Percentiles rank a stretch among this genome's conserved stretches.
These are phyloP conservation scores for Huntiella bhutanensis DNA, from an alignment of 2,329 filamentous ascomycete species.

Conservation along the genomic window DNA sequence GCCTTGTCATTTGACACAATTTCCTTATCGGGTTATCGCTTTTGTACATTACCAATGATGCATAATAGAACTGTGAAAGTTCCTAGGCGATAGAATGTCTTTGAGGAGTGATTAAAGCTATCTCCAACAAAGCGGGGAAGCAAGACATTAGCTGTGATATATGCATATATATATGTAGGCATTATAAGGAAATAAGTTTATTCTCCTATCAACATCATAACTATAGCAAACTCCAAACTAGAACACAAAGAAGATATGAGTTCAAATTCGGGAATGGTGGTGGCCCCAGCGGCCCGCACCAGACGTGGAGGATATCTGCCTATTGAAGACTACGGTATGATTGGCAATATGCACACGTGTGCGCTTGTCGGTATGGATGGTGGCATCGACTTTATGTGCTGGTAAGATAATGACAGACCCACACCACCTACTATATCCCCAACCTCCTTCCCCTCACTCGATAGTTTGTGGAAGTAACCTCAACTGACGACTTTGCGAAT, in stretches of 20 bases:
- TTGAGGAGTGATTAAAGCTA: too few species aligned
- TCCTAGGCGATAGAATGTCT: too few species aligned
- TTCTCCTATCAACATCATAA: background rate
- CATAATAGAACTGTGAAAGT: too few species aligned
- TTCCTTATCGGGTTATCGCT: too few species aligned
- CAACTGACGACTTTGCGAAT: slow-evolving; percentile 4
- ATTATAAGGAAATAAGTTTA: background rate
- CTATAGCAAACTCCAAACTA: background rate
- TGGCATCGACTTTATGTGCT: slow-evolving; percentile 62
- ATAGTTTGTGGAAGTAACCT: background rate
- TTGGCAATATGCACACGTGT: slow-evolving; percentile 65
- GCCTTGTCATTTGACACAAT: too few species aligned
- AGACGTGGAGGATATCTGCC: slow-evolving; percentile 30
- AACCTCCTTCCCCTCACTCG: background rate
- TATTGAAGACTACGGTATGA: slow-evolving; percentile 63
- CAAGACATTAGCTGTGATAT: background rate
- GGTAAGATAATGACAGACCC: slow-evolving; percentile 24
- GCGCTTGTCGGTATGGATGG: slow-evolving; percentile 57
- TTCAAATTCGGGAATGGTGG: background rate
- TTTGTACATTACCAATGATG: too few species aligned
- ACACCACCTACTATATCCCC: background rate
- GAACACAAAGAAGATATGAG: background rate
- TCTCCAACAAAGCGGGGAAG: background rate
- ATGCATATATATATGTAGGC: background rate
- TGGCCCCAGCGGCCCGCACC: slow-evolving; percentile 2